Evolutionary conservation across 139 green algal species (phyloP).

Genomic region (Chlamydomonas sp.): DNA sequence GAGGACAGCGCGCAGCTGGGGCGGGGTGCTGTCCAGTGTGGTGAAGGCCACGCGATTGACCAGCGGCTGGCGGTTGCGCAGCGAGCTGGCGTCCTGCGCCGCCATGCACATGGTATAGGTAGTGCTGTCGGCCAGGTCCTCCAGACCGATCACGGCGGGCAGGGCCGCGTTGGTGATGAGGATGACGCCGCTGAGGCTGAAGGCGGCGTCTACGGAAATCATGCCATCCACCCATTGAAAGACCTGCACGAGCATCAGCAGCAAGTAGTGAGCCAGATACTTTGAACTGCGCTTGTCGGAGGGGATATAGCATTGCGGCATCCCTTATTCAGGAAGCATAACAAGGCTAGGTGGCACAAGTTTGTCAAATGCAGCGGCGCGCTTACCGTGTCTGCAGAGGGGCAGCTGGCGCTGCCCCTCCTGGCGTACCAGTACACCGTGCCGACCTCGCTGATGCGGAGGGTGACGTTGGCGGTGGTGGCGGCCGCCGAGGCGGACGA

Average conservation of each 20-base stretch:
- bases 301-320: too few relatives aligned
- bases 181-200: background rate
- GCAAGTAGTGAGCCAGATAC: too few relatives aligned
- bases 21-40: slow-evolving; percentile 35
- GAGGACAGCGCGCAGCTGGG: background rate
- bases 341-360: too few relatives aligned
- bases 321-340: too few relatives aligned
- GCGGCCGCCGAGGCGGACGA: background rate
- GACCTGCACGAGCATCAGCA: too few relatives aligned
- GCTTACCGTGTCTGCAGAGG: too few relatives aligned
- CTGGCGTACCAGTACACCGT: slow-evolving; percentile 30
- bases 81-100: slow-evolving; percentile 42
- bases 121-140: background rate
- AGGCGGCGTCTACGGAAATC: background rate
- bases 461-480: slow-evolving; percentile 14
- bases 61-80: slow-evolving; percentile 44
- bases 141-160: background rate
- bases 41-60: slow-evolving; percentile 22
- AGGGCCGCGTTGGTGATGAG: background rate
- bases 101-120: slow-evolving; percentile 43
- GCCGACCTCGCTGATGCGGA: slow-evolving; percentile 36
- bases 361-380: too few relatives aligned
- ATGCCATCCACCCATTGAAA: too few relatives aligned
- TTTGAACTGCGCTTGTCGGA: too few relatives aligned
- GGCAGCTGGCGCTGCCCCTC: too few relatives aligned